phyloP scores from a whole-genome alignment of 1,139 yeast species.

The Blastobotrys malaysiensis region DNA sequence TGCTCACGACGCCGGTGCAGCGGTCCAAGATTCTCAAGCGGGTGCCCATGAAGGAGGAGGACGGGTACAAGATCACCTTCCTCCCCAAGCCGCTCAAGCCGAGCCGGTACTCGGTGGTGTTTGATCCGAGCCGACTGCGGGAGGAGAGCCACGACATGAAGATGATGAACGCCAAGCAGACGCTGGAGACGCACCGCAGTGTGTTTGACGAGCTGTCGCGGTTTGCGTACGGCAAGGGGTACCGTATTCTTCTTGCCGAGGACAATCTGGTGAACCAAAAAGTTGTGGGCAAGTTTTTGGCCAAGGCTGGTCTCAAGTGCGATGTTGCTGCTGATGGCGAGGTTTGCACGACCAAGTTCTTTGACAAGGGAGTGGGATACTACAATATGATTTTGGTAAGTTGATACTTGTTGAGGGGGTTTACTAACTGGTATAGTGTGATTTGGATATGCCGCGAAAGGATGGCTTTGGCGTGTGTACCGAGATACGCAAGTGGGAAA shows the following conservation, averaged over 20 bases:
- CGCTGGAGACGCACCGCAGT: conserved; percentile 21
- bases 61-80: conserved; percentile 18
- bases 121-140: conserved; percentile 25
- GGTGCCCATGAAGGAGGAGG: conserved; percentile 11
- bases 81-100: conserved; percentile 29
- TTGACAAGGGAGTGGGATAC: conserved; percentile 24
- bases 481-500: conserved; percentile 73
- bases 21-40: conserved; percentile 23
- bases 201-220: conserved; percentile 21
- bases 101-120: conserved; percentile 27
- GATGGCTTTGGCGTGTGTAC: conserved; percentile 80
- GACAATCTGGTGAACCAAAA: conserved; percentile 87
- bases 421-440: conserved; percentile 41
- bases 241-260: conserved; percentile 68
- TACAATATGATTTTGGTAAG: conserved; percentile 55
- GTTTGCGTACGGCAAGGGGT: conserved; percentile 42
- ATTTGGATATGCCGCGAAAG: conserved; percentile 82
- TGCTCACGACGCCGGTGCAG: conserved; percentile 31
- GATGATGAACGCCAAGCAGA: conserved; percentile 27
- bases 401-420: neutral
- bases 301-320: conserved; percentile 68
- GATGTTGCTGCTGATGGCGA: conserved; percentile 70
- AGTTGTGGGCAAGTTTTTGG: conserved; percentile 69
- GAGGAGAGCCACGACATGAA: conserved; percentile 27
- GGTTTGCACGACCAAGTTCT: conserved; percentile 56